Evolutionary conservation across 2,329 filamentous ascomycete genomes (phyloP).

Genomic region (Cladophialophora exuberans): DNA sequence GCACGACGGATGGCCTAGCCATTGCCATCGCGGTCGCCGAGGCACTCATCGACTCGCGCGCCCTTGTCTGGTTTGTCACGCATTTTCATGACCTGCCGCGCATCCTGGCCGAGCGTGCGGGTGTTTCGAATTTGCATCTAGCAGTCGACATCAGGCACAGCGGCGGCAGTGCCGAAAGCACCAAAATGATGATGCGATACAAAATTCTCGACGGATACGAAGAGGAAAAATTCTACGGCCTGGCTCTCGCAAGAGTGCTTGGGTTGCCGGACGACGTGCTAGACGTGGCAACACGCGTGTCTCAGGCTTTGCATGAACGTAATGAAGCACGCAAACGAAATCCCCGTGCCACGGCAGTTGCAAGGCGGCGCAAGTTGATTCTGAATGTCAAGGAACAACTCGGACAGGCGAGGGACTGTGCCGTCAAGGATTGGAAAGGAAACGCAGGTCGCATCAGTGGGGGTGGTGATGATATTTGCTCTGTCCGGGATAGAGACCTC

Average conservation of each 20-base stretch:
- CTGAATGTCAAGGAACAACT: slow-evolving; percentile 74
- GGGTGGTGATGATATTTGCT: slow-evolving; percentile 46
- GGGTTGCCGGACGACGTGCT: slow-evolving; percentile 72
- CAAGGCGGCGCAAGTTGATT: slow-evolving; percentile 72
- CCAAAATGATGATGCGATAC: slow-evolving; percentile 80
- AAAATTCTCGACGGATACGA: slow-evolving; percentile 74
- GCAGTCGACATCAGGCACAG: slow-evolving; percentile 66
- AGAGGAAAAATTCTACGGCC: slow-evolving; percentile 75
- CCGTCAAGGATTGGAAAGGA: neutral
- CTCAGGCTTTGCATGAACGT: slow-evolving; percentile 62
- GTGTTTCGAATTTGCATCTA: slow-evolving; percentile 82
- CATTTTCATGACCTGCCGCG: slow-evolving; percentile 84
- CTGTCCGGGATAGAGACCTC: too few species aligned
- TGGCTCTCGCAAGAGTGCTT: slow-evolving; percentile 76
- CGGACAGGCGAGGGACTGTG: slow-evolving; percentile 59
- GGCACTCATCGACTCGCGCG: slow-evolving; percentile 76
- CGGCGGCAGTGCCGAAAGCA: too few species aligned
- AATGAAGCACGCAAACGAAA: slow-evolving; percentile 62
- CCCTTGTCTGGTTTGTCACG: slow-evolving; percentile 89
- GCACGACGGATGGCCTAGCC: slow-evolving; percentile 81
- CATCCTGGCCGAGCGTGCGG: slow-evolving; percentile 73
- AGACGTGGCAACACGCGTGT: slow-evolving; percentile 68
- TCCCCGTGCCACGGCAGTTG: slow-evolving; percentile 61
- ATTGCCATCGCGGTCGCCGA: slow-evolving; percentile 91
- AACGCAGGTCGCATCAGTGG: neutral